Conservation (phyloP, 768 basidiomycete genomes). For the Russula earlei region DNA sequence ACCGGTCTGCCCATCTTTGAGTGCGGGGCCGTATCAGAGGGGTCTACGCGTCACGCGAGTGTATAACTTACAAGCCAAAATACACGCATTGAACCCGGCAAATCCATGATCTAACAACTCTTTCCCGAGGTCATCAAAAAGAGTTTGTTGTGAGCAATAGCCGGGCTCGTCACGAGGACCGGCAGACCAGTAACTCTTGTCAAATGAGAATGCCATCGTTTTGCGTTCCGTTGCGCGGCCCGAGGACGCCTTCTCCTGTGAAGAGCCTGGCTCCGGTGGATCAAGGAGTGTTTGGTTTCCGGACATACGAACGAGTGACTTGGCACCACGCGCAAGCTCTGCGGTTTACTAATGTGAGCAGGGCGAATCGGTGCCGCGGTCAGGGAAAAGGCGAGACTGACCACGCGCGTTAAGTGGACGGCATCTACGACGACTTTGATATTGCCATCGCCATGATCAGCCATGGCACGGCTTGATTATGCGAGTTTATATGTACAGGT, state of each 20-base stretch:
- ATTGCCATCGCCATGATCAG: conserved; percentile 75
- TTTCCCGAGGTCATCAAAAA: conserved; percentile 90
- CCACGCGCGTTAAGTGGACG: conserved; percentile 93
- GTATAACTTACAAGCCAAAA: conserved; percentile 83
- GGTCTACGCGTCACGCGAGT: conserved; percentile 7
- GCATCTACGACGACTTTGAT: conserved; percentile 95
- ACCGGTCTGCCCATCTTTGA: conserved; percentile 78
- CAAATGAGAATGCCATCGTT: conserved; percentile 85
- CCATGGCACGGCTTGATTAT: conserved; percentile 37
- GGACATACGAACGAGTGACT: conserved; percentile 88
- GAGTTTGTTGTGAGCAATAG: conserved; percentile 90
- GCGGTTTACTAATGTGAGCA: conserved; percentile 5
- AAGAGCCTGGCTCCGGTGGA: conserved; percentile 71
- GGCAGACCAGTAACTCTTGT: conserved; percentile 97
- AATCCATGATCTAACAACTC: conserved; percentile 95
- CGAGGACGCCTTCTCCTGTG: conserved; percentile 41
- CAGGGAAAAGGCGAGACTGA: conserved; percentile 32
- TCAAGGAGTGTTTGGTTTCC: conserved; percentile 90
- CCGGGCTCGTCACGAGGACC: conserved; percentile 79
- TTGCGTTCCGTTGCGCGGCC: conserved; percentile 88
- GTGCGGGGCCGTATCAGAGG: background rate
- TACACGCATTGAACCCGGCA: conserved; percentile 95
- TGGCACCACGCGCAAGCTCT: conserved; percentile 93
- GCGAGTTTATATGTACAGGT: background rate
- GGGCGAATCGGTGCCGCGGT: background rate